Percentiles rank a stretch among this genome's conserved stretches.
These are phyloP conservation scores for Vigna reflexopilosa DNA, from an alignment of 306 rosid species.

Conservation along the genomic window DNA sequence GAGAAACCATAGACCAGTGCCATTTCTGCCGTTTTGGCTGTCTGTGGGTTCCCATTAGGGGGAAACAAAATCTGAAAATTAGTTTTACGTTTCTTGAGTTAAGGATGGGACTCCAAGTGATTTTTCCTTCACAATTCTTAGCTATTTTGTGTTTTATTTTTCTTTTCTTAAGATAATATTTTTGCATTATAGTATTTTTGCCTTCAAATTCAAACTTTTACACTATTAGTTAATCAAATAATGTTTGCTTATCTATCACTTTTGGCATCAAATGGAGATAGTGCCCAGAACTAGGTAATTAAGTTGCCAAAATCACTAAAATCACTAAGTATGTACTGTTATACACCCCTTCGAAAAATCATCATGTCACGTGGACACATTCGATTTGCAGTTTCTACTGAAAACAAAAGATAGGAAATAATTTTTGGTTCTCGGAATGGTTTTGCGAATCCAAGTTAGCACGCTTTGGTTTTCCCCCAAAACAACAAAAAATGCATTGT, in stretches of 20 bases:
- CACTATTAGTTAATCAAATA: neutral
- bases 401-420: neutral
- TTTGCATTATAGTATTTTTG: too few species aligned
- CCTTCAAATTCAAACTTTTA: neutral
- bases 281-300: neutral
- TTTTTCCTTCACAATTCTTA: too few species aligned
- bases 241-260: neutral
- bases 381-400: neutral
- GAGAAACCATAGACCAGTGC: neutral
- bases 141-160: neutral
- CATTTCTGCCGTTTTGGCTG: neutral
- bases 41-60: neutral
- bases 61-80: neutral
- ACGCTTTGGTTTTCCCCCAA: neutral
- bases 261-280: neutral
- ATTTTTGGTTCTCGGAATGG: neutral
- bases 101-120: too few species aligned
- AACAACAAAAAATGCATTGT: neutral
- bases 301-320: slow-evolving; percentile 11
- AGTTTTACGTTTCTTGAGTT: neutral
- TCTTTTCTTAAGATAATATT: neutral
- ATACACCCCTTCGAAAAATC: neutral
- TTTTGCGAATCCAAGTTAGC: slow-evolving; percentile 20
- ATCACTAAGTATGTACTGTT: neutral
- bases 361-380: neutral